Evolutionary conservation across 176 grass and related monocot genomes (phyloP).

Genomic region (Dactylis glomerata): DNA sequence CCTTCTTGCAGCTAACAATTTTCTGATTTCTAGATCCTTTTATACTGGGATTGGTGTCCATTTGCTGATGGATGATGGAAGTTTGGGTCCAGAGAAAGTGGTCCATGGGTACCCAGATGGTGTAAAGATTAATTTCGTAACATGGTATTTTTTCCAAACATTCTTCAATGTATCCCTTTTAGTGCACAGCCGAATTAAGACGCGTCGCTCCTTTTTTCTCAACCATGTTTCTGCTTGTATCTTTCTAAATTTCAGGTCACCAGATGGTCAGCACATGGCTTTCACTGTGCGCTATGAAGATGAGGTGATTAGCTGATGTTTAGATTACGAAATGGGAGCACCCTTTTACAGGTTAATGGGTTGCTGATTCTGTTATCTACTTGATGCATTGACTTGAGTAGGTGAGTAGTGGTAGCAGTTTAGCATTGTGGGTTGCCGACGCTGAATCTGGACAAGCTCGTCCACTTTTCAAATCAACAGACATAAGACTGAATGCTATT

Average conservation of each 20-base stretch:
- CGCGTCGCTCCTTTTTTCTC: neutral
- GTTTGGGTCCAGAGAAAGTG: constrained; percentile 59
- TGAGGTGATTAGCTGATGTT: constrained; percentile 54
- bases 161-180: neutral
- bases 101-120: constrained; percentile 63
- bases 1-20: neutral
- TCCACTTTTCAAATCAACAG: constrained; percentile 53
- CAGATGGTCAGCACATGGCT: constrained; percentile 61
- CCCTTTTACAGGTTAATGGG: neutral
- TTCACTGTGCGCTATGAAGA: constrained; percentile 62
- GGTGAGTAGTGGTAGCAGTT: constrained; percentile 49
- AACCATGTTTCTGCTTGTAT: neutral
- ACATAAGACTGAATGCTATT: constrained; percentile 64
- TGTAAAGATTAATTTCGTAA: constrained; percentile 88
- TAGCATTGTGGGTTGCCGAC: constrained; percentile 70
- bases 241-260: constrained; percentile 53
- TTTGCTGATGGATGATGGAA: constrained; percentile 62
- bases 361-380: constrained; percentile 19
- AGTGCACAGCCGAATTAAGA: neutral
- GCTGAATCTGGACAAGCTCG: constrained; percentile 62
- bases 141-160: constrained; percentile 40
- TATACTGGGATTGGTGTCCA: constrained; percentile 74
- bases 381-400: constrained; percentile 32
- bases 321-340: constrained; percentile 5
- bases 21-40: constrained; percentile 52